Evolutionary conservation across 2,329 filamentous ascomycete species (phyloP).

Genomic region (Monilinia vaccinii-corymbosi): DNA sequence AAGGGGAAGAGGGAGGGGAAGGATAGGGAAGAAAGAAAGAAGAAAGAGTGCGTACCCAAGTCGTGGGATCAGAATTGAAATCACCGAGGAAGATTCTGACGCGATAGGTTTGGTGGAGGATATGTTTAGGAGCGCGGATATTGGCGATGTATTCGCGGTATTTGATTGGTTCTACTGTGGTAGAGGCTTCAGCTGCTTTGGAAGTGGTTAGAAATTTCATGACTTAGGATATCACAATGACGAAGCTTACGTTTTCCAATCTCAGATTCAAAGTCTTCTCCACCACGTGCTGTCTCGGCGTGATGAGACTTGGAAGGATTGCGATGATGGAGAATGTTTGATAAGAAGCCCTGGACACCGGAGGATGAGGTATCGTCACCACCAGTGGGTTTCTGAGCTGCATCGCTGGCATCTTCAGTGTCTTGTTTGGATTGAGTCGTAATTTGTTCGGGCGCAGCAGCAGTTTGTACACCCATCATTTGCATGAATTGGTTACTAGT

Average conservation of each 20-base stretch:
- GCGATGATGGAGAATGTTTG: not conserved
- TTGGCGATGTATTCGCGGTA: conserved; percentile 32
- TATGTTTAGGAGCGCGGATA: conserved; percentile 30
- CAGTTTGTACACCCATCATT: not conserved
- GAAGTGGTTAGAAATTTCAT: not conserved
- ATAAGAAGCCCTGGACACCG: not conserved
- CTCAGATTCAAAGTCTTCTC: conserved; percentile 19
- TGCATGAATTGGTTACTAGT: conserved; percentile 14
- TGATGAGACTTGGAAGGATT: not conserved
- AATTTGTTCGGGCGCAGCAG: not conserved
- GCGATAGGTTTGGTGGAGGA: conserved; percentile 29
- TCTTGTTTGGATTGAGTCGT: not conserved
- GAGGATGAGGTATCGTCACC: not conserved
- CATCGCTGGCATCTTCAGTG: not conserved
- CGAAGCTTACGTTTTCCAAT: conserved; percentile 17
- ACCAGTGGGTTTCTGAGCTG: not conserved
- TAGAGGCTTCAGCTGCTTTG: not conserved
- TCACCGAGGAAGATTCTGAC: conserved; percentile 32
- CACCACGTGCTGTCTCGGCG: not conserved
- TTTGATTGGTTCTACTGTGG: not conserved
- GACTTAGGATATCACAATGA: too few relatives aligned
- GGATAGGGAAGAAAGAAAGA: not conserved
- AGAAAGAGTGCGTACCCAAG: conserved; percentile 24
- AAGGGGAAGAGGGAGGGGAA: too few relatives aligned
- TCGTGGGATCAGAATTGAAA: conserved; percentile 22